Evolutionary conservation across 139 green algal genomes (phyloP).

Genomic region (Parachlorella kessleri): DNA sequence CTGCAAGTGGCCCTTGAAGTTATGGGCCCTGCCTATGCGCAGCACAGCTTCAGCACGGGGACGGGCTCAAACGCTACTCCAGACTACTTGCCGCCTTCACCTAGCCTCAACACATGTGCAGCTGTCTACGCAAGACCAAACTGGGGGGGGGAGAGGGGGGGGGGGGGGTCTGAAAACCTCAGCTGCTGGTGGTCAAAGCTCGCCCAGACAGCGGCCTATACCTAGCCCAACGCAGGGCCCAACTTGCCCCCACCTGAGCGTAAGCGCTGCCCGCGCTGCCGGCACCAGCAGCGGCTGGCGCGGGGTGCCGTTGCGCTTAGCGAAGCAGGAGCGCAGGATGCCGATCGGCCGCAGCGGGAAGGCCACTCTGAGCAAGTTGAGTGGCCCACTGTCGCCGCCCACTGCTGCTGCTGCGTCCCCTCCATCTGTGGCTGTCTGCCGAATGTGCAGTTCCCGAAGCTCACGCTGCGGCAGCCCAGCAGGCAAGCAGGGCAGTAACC

Average conservation of each 20-base stretch:
- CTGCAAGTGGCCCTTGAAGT: too few relatives aligned
- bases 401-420: not conserved
- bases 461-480: slow-evolving; percentile 1
- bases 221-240: too few relatives aligned
- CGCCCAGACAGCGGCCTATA: too few relatives aligned
- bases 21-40: too few relatives aligned
- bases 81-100: too few relatives aligned
- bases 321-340: slow-evolving; percentile 65
- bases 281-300: slow-evolving; percentile 85
- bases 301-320: slow-evolving; percentile 78
- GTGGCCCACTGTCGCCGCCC: not conserved
- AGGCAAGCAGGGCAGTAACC: not conserved
- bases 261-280: slow-evolving; percentile 59
- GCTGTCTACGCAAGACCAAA: too few relatives aligned
- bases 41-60: too few relatives aligned
- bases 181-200: too few relatives aligned
- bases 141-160: too few relatives aligned
- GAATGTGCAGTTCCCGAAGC: slow-evolving; percentile 32
- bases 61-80: too few relatives aligned
- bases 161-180: too few relatives aligned
- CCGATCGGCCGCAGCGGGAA: slow-evolving; percentile 70
- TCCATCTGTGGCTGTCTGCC: not conserved
- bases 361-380: not conserved
- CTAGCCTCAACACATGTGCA: too few relatives aligned
- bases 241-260: slow-evolving; percentile 42